A percentile compares a stretch with the other conserved stretches of the same genome.
Evolutionary conservation across 2,329 filamentous ascomycete species (phyloP).

Genomic region (Colletotrichum sidae): DNA sequence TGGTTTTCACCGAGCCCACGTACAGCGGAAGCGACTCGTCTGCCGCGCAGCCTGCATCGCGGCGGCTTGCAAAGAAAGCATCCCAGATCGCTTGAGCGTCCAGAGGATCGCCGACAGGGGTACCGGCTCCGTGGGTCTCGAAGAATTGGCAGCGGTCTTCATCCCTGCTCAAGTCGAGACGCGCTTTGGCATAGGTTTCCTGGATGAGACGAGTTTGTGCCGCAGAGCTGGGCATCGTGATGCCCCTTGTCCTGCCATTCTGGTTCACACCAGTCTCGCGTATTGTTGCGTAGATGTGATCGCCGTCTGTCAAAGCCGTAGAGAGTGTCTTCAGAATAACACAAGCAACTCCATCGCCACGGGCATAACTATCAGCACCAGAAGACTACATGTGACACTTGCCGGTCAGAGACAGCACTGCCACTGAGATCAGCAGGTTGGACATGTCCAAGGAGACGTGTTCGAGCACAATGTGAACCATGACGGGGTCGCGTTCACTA

Average conservation of each 20-base stretch:
- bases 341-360: constrained; percentile 62
- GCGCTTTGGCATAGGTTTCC: constrained; percentile 41
- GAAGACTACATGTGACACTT: constrained; percentile 54
- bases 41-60: too few relatives aligned
- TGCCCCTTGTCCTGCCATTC: constrained; percentile 29
- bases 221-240: constrained; percentile 50
- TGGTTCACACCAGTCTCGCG: constrained; percentile 37
- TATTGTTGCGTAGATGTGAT: constrained; percentile 42
- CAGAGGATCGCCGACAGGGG: constrained; percentile 50
- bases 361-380: constrained; percentile 61
- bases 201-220: constrained; percentile 45
- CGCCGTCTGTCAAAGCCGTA: constrained; percentile 50
- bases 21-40: not conserved
- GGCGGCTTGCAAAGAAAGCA: constrained; percentile 8
- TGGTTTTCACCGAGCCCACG: constrained; percentile 18
- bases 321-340: constrained; percentile 60
- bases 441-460: not conserved
- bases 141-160: constrained; percentile 38
- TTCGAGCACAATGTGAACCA: too few relatives aligned
- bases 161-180: constrained; percentile 26
- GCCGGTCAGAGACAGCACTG: constrained; percentile 50
- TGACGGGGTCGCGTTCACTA: not conserved
- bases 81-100: constrained; percentile 48
- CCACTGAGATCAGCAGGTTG: not conserved
- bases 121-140: constrained; percentile 54